Evolutionary conservation across 768 basidiomycete species (phyloP), one percentile per base, ranked within the genome.

Genomic region (Collybiopsis luxurians): DNA sequence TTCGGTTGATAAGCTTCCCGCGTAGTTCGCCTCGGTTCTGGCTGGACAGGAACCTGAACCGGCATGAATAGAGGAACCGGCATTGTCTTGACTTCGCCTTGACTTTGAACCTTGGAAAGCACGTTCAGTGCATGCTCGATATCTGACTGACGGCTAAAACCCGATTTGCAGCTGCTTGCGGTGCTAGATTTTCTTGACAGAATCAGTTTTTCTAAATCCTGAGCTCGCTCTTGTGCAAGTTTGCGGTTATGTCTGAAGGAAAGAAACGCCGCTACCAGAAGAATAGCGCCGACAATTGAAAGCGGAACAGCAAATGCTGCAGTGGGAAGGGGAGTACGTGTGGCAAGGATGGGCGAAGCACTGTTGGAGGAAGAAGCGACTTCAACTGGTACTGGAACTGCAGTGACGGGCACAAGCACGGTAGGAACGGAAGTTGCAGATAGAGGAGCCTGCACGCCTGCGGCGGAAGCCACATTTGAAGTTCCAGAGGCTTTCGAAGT

Each of bases 221-320:
- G 56, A 49, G 47, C 48, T n/a, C 56, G 56, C 46, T 57, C 56
- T 50, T 57, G 46, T 5, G 47, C 38, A 13, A 57, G 48, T 49
- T 65, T 69, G 17, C 68, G 63, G 27, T 66, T 65, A 43, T 67
- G 69, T 10, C 64, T 66, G 40, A 73, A 50, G 6, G 66, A 65
- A 23, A 74, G 58, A 26, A 59, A 57, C 10, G 62, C 52, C 2
- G 72, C 72, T 13, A 72, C 49, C 6, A 75, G 42, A 5, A 73
- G 50, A 38, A 74, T 65, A 10, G 62, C 67, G 10, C 67, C 65
- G 26, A 73, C 62, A 43, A 69, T 61, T 15, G 73, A 71, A 9
- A 75, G 63, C 2, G 73, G 74, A 21, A 74, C 64, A 7, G 69
- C 71, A 53, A 69, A 67, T 15, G 71, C 70, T 7, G 66, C 69